Base-by-base conservation (phyloP, 495 filamentous ascomycete genomes). In the Darksidea phi region DNA sequence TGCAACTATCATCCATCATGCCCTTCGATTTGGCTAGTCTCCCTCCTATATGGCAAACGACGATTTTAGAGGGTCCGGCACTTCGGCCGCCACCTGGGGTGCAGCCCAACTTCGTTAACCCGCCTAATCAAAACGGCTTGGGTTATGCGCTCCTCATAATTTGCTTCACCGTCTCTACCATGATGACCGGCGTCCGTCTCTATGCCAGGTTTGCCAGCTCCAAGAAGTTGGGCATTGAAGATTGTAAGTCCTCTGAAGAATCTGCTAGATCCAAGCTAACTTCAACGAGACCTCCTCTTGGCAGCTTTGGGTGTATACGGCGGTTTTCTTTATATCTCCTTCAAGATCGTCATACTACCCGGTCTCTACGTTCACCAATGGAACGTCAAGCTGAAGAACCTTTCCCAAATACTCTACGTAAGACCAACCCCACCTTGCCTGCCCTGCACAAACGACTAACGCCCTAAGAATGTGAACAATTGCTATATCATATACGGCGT, bases 321-420 rank as follows among this genome's bases (percentile, higher is more conserved):
- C 5, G 45, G 38, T 11, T 48, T 48, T 20, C 13, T 58, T 18
- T 58, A 49, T 42, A 20, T 32, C 54, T 18, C 24, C 11, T 49
- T 13, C 5, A 25, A 21, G n/a, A 15, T 49, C 15, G 17, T 20
- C 24, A 34, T 23, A 8, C 32, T 34, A 5, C 54, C 54, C 10
- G 54, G 54, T 12, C 12, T 18, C 13, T 59, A 37, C 47, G 36
- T 51, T 12, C 56, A 59, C 37, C 28, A 38, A 21, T 59, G 56
- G 56, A 48, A 59, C 32, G 47, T 59, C 6, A 18, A 46, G 6
- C n/a, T 50, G 25, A 51, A 24, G 15, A 46, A 59, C 17, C 10
- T 52, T 10, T 13, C 47, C 13, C n/a, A 7, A 5, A 13, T 59
- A 1, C 56, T 59, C 28, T 47, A 52, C 48, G 47, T 43, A 43